Evolutionary conservation across 1,139 yeast species (phyloP).

Genomic region (Debaryomycetaceae sp.): DNA sequence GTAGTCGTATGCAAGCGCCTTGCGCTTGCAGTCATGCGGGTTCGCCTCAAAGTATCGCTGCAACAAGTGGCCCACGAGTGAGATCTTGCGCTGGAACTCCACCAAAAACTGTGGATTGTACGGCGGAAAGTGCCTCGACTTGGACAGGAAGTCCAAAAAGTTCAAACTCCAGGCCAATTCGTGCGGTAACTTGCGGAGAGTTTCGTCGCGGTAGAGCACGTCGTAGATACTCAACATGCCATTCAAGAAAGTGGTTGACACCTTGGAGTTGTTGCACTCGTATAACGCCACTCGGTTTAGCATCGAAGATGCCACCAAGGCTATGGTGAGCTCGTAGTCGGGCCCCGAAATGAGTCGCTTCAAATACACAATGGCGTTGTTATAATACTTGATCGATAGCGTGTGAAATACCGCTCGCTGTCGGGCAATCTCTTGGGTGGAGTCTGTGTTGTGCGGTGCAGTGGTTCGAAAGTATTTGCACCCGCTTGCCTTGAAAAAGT

Average conservation of each 20-base stretch:
- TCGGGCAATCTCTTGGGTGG: conserved; percentile 7
- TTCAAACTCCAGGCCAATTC: conserved; percentile 17
- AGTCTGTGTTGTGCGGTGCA: conserved; percentile 8
- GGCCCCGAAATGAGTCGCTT: conserved; percentile 14
- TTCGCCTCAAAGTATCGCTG: conserved; percentile 3
- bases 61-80: not conserved
- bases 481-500: conserved; percentile 18
- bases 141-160: conserved; percentile 20
- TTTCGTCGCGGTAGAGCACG: conserved; percentile 13
- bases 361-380: conserved; percentile 16
- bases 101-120: conserved; percentile 17
- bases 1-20: conserved; percentile 12
- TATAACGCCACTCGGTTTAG: conserved; percentile 24
- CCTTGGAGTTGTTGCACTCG: conserved; percentile 17
- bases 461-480: conserved; percentile 17
- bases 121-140: conserved; percentile 19
- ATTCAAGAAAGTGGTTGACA: conserved; percentile 21
- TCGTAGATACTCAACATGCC: conserved; percentile 23
- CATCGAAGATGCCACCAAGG: conserved; percentile 20
- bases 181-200: conserved; percentile 7
- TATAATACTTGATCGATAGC: conserved; percentile 19
- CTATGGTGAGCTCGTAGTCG: conserved; percentile 17
- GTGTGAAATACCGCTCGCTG: conserved; percentile 13
- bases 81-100: conserved; percentile 15
- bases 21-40: conserved; percentile 3